Evolutionary conservation across 257 asterid species (phyloP), one percentile per base, ranked within the genome.

Genomic region (Solanum okadae): DNA sequence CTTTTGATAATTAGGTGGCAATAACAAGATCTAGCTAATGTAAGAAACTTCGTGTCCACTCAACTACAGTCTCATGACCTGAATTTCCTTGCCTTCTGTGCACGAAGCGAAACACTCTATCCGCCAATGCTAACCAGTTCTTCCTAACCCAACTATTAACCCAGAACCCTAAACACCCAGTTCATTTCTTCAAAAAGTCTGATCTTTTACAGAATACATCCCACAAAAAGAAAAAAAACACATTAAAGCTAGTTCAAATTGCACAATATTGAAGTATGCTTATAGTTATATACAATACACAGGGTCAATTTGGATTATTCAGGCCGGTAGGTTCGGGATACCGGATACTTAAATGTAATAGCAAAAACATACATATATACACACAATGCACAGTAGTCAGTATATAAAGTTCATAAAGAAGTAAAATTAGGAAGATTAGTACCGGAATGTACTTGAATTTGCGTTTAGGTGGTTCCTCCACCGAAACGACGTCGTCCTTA

Each of bases 391-490:
- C 27, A 79, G 49, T 38, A 37, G 40, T 37, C 25, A 44, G 56
- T 52, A 52, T 52, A 16, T 49, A 15, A 49, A 52, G 63, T 52
- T 6, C 63, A 16, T 52, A 52, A 16, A 52, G 63, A 79, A 79
- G 85, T 15, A 79, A 27, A 44, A 89, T 87, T 77, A 81, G 85
- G 49, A 49, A 72, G 87, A 61, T 72, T 70, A 91, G 38, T 93
- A 96, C 99, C 98, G 99, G 99, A 88, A 96, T 95, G 90, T 94
- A 95, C 93, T 94, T 96, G 88, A 96, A 93, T 91, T 93, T 94
- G 25, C 91, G 96, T 90, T 88, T 94, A 10, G 93, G 98, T n/a
- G 93, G 93, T 92, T 94, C 96, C 89, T 96, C 98, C 9, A 31
- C 90, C 8, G 89, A 92, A 20, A 52, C 89, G 86, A 23, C 90